Evolutionary conservation across 225 moss, liverwort and hornwort genomes (phyloP).

Genomic region (Pleurozium schreberi): DNA sequence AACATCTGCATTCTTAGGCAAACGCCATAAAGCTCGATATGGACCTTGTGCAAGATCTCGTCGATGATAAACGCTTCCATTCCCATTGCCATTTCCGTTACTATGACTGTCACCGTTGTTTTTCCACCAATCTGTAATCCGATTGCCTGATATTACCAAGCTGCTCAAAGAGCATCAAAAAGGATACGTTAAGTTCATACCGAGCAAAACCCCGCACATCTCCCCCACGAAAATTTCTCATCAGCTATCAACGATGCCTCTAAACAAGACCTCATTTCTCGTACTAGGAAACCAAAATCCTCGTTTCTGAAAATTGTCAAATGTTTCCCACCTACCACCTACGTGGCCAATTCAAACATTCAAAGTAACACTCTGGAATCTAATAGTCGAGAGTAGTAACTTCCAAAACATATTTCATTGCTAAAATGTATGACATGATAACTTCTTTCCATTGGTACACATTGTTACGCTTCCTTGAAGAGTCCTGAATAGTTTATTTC

Average conservation of each 20-base stretch:
- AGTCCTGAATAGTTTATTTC: background rate
- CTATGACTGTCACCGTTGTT: slow-evolving; percentile 17
- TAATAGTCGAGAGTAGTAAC: background rate
- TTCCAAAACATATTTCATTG: background rate
- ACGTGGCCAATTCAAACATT: background rate
- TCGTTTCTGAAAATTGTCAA: background rate
- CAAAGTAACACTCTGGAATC: background rate
- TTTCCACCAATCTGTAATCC: slow-evolving; percentile 95
- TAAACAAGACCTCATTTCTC: background rate
- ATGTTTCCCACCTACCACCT: background rate
- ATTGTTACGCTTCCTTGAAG: background rate
- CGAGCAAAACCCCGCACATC: background rate
- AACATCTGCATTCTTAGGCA: slow-evolving; percentile 71
- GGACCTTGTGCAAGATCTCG: slow-evolving; percentile 88
- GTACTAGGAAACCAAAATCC: background rate
- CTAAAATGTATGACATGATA: background rate
- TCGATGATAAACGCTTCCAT: slow-evolving; percentile 72
- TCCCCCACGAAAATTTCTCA: background rate
- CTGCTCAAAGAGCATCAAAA: slow-evolving; percentile 29
- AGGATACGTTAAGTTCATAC: background rate
- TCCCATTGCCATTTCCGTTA: slow-evolving; percentile 28
- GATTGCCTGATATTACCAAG: slow-evolving; percentile 79
- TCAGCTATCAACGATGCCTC: background rate
- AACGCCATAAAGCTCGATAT: slow-evolving; percentile 83
- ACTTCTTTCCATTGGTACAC: background rate